Percentiles rank a stretch among this genome's conserved stretches.
These are phyloP conservation scores for Didymella pinodella DNA, from an alignment of 2,329 filamentous ascomycete species.

Conservation along the genomic window DNA sequence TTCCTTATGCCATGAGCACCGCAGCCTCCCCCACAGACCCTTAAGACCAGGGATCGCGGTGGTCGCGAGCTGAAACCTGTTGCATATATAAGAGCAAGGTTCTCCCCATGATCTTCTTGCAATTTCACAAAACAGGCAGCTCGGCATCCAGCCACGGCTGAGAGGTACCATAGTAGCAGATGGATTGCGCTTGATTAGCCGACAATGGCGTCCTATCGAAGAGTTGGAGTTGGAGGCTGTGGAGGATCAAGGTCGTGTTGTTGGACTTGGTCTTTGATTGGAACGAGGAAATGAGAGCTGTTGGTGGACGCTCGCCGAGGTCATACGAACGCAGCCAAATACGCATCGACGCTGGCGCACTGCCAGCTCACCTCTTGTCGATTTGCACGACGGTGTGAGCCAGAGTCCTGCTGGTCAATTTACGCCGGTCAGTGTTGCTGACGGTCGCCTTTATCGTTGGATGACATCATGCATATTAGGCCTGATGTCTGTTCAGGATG, in stretches of 20 bases:
- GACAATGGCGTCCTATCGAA: conserved; percentile 9
- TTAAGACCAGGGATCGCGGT: conserved; percentile 14
- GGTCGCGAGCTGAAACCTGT: conserved; percentile 6
- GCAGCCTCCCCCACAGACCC: conserved; percentile 5
- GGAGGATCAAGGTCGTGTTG: background rate
- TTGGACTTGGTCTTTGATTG: conserved; percentile 9
- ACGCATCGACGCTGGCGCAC: background rate
- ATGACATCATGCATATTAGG: background rate
- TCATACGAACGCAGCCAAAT: conserved; percentile 3
- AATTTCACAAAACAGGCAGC: conserved; percentile 9
- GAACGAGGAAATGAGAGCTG: conserved; percentile 7
- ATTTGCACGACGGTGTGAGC: background rate
- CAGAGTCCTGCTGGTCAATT: background rate
- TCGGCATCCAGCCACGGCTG: conserved; percentile 16
- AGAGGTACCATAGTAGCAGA: background rate
- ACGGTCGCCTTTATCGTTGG: background rate
- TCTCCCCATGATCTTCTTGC: conserved; percentile 10
- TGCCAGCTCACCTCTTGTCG: conserved; percentile 1
- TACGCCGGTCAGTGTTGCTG: background rate
- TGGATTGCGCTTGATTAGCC: conserved; percentile 9
- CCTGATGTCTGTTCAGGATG: background rate
- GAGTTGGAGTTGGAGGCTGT: conserved; percentile 1
- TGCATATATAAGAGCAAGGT: conserved; percentile 14
- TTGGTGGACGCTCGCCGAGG: conserved; percentile 5
- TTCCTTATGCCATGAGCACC: conserved; percentile 12